A percentile compares a stretch with the other conserved stretches of the same genome.
These are phyloP conservation scores for Emergomyces pasteurianus DNA, from an alignment of 2,329 filamentous ascomycete species.

Conservation along the genomic window DNA sequence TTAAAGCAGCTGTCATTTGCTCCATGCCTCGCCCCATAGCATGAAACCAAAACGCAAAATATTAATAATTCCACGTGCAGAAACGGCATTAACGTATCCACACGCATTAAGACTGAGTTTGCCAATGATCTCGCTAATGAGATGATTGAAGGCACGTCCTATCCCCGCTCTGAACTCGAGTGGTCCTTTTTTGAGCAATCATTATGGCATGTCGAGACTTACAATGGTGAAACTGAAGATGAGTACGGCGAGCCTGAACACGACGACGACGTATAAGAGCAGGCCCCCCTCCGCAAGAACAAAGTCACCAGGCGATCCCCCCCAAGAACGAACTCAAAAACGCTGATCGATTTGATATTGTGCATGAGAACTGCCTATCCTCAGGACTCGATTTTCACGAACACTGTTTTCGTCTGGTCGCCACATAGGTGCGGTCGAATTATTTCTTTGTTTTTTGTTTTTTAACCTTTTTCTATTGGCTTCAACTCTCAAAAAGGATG, in stretches of 20 bases:
- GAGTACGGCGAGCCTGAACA: not conserved
- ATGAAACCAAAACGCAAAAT: not conserved
- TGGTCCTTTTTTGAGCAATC: slow-evolving; percentile 1
- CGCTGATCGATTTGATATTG: not conserved
- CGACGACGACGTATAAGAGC: not conserved
- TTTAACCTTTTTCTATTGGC: too few species aligned
- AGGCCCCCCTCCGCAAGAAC: not conserved
- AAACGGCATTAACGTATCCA: not conserved
- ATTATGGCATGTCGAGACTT: slow-evolving; percentile 3
- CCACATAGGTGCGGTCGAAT: not conserved
- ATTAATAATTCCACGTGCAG: not conserved
- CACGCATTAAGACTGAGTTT: not conserved
- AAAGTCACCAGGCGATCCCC: not conserved
- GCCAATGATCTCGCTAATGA: slow-evolving; percentile 6
- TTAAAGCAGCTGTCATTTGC: not conserved
- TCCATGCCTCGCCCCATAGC: not conserved
- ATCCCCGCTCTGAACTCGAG: slow-evolving; percentile 2
- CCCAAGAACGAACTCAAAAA: not conserved
- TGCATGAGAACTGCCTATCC: not conserved
- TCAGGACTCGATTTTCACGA: not conserved
- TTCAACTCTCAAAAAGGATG: not conserved
- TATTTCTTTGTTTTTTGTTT: not conserved
- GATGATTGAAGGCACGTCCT: slow-evolving; percentile 9
- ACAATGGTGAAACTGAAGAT: slow-evolving; percentile 1
- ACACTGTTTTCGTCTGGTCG: not conserved